Evolutionary conservation across 371 early-diverging fungal genomes (phyloP).

Genomic region (Mucor plumbeus): DNA sequence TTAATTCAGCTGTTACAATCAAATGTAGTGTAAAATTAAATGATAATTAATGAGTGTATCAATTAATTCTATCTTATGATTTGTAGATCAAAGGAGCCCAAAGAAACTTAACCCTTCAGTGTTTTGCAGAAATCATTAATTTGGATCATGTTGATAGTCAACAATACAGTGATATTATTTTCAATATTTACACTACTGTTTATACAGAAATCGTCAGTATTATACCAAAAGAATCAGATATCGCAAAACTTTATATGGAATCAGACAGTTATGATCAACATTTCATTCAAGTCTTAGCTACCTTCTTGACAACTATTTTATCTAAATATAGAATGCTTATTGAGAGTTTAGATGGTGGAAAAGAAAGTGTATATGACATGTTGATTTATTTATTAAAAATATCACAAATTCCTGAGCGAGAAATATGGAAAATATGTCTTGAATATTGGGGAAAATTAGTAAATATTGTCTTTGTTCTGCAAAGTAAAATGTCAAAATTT

Average conservation of each 20-base stretch:
- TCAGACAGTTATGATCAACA: constrained; percentile 18
- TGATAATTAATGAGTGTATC: neutral
- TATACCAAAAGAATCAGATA: neutral
- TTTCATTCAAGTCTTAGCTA: constrained; percentile 38
- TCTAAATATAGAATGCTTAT: constrained; percentile 72
- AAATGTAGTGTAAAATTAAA: constrained; percentile 9
- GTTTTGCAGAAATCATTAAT: constrained; percentile 28
- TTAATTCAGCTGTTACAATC: constrained; percentile 17
- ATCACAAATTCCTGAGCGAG: constrained; percentile 89
- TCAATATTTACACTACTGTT: constrained; percentile 9
- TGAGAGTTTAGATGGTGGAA: constrained; percentile 58
- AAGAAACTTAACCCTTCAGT: constrained; percentile 26
- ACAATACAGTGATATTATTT: constrained; percentile 16
- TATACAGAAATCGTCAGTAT: neutral
- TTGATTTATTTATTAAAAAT: constrained; percentile 87
- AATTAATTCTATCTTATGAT: neutral
- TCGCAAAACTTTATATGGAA: neutral
- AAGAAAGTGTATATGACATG: constrained; percentile 69
- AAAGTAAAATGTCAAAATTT: neutral
- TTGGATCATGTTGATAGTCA: constrained; percentile 14
- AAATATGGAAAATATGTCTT: constrained; percentile 95
- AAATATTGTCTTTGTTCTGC: neutral
- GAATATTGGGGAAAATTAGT: constrained; percentile 94
- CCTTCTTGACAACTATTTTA: constrained; percentile 83
- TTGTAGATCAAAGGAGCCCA: constrained; percentile 17